Evolutionary conservation across 768 basidiomycete species (phyloP).

Genomic region (Mrakia frigida): DNA sequence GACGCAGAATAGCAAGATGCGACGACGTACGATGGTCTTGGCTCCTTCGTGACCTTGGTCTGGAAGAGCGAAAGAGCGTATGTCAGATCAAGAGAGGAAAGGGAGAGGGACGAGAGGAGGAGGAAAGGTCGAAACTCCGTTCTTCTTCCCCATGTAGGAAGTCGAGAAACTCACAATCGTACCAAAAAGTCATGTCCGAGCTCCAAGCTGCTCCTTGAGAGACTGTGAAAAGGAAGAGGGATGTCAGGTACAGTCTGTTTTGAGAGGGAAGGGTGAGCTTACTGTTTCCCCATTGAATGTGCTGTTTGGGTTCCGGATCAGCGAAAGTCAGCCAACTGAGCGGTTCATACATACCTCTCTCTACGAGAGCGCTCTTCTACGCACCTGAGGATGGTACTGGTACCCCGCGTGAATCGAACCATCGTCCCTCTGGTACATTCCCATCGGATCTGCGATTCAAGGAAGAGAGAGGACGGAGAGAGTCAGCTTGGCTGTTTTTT

Average conservation of each 20-base stretch:
- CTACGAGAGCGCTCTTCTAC: background rate
- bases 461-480: background rate
- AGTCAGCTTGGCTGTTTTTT: background rate
- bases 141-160: no score
- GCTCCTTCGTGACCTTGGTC: constrained; percentile 26
- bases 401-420: constrained; percentile 35
- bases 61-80: background rate
- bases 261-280: background rate
- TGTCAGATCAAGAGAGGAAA: background rate
- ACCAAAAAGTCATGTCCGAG: constrained; percentile 20
- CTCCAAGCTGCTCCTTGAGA: constrained; percentile 19
- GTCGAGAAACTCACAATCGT: constrained; percentile 16
- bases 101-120: background rate
- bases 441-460: constrained; percentile 27
- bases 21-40: constrained; percentile 26
- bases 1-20: background rate
- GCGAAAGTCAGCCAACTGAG: background rate
- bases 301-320: constrained; percentile 2
- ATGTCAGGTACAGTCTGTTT: background rate
- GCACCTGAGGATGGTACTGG: constrained; percentile 34
- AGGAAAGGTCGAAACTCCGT: background rate
- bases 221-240: background rate
- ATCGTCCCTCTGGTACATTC: constrained; percentile 33
- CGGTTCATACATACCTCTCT: background rate
- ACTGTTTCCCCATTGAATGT: constrained; percentile 34